Evolutionary conservation across 371 early-diverging fungal species (phyloP).

Genomic region (Rhizomucor miehei): DNA sequence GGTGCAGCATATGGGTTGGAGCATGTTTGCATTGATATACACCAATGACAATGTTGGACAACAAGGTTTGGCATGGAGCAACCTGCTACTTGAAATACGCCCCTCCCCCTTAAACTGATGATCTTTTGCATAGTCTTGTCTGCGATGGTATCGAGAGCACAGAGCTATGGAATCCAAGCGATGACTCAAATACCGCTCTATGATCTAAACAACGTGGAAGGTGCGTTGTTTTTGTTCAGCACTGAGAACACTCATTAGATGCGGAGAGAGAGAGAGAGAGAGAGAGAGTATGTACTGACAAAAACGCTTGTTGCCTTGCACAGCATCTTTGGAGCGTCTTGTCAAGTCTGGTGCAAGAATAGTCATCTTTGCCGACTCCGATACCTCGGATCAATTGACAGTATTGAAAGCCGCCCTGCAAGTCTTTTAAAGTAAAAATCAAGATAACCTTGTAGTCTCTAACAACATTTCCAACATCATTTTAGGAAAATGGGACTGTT

Average conservation of each 20-base stretch:
- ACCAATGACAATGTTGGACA: conserved; percentile 37
- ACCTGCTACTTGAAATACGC: not conserved
- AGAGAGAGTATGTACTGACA: not conserved
- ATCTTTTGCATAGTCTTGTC: conserved; percentile 10
- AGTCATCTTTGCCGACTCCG: conserved; percentile 33
- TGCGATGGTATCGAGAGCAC: conserved; percentile 17
- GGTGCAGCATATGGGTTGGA: conserved; percentile 37
- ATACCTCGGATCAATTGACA: conserved; percentile 24
- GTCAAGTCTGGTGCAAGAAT: conserved; percentile 25
- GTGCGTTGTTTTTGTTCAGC: conserved; percentile 2
- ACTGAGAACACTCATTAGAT: no score
- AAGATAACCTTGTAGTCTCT: no score
- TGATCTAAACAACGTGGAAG: conserved; percentile 16
- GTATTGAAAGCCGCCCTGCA: conserved; percentile 33
- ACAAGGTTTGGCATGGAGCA: conserved; percentile 20
- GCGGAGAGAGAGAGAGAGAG: no score
- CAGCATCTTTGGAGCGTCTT: conserved; percentile 27
- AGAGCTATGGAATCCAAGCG: conserved; percentile 13
- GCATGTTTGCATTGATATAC: conserved; percentile 32
- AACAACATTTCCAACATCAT: not conserved
- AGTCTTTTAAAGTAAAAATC: not conserved
- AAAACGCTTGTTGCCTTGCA: conserved; percentile 2
- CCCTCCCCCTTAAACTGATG: not conserved
- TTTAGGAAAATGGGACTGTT: conserved; percentile 30
- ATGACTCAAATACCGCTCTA: conserved; percentile 31